These are phyloP conservation scores for Fusarium sp. DNA, from an alignment of 2,329 filamentous ascomycete genomes.

Conservation along the genomic window DNA sequence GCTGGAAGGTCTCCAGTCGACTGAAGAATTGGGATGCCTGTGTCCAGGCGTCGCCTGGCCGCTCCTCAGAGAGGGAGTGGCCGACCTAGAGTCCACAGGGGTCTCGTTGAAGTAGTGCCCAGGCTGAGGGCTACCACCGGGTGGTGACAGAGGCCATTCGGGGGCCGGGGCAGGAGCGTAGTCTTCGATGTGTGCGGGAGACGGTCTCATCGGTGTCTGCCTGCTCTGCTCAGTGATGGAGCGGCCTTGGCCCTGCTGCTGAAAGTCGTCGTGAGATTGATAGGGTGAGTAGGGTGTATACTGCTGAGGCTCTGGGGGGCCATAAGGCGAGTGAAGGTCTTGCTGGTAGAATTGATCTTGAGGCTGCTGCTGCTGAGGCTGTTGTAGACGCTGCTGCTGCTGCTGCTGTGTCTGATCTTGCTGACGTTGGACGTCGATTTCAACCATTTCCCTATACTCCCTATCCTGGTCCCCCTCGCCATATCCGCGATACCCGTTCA, in stretches of 20 bases:
- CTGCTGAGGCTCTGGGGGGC: slow-evolving; percentile 22
- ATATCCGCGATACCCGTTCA: slow-evolving; percentile 46
- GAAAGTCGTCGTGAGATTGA: slow-evolving; percentile 40
- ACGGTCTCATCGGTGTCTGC: slow-evolving; percentile 28
- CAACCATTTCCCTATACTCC: slow-evolving; percentile 51
- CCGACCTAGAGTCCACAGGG: slow-evolving; percentile 42
- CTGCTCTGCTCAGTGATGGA: slow-evolving; percentile 40
- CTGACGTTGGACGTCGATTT: slow-evolving; percentile 49
- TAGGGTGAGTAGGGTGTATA: slow-evolving; percentile 37
- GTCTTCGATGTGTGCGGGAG: slow-evolving; percentile 39
- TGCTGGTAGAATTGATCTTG: slow-evolving; percentile 33
- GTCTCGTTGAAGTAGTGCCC: slow-evolving; percentile 41
- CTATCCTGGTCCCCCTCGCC: slow-evolving; percentile 34
- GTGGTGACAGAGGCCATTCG: slow-evolving; percentile 43
- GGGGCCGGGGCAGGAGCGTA: slow-evolving; percentile 33
- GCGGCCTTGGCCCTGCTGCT: slow-evolving; percentile 28
- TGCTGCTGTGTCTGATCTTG: slow-evolving; percentile 45
- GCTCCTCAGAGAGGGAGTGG: slow-evolving; percentile 43
- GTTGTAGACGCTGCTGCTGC: slow-evolving; percentile 25
- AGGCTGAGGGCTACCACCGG: slow-evolving; percentile 36
- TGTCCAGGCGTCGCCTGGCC: slow-evolving; percentile 40
- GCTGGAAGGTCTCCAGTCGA: slow-evolving; percentile 47
- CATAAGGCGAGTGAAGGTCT: slow-evolving; percentile 39
- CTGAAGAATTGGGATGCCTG: slow-evolving; percentile 40
- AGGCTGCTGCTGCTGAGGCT: slow-evolving; percentile 23